Base-by-base conservation (phyloP, 805 yeast species). In the Huiozyma naganishii region DNA sequence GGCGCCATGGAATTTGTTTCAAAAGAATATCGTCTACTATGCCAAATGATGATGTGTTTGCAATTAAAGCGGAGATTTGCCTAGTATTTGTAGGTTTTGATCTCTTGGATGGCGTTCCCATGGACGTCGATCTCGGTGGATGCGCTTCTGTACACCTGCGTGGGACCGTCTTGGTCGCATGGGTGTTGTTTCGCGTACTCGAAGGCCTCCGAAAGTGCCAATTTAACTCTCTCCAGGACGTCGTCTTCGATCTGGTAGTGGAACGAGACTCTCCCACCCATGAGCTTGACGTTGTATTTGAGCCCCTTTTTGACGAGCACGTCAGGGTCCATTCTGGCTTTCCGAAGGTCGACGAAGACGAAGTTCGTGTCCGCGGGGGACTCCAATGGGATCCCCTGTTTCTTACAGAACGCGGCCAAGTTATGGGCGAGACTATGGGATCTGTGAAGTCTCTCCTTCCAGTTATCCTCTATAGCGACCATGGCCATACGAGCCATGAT, bases 291-390 rank as follows among this genome's bases (percentile, higher is more conserved):
- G 40, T 76, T 74, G 56, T 78, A 68, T 53, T 82, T 76, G 37
- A 68, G 60, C 46, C 81, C 86, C 46, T 72, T 64, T 51, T 72
- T 70, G 27, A 69, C 70, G 45, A 85, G 64, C 29, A 69, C 68
- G 13, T 64, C 72, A 28, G 80, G 77, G 56, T 80, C 76, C 62
- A 87, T 73, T 41, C 68, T 68, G 50, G 74, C 74, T 34, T 61
- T 62, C 40, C 58, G 59, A 27, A 77, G 63, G 58, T 88, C 90
- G 42, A 85, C 54, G 55, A 85, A 85, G 37, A 89, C 88, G 62
- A 89, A 86, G 59, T 81, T 87, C 9, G 95, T 83, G 48, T 88
- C 79, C 3, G 79, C 82, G 3, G 96, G 95, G n/a, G 75, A 69
- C 55, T 76, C 81, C 47, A 84, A 65, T 29, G 68, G 62, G 45